These are phyloP conservation scores for Wallacemonas rigidus DNA, from an alignment of 208 protist species.

Conservation along the genomic window DNA sequence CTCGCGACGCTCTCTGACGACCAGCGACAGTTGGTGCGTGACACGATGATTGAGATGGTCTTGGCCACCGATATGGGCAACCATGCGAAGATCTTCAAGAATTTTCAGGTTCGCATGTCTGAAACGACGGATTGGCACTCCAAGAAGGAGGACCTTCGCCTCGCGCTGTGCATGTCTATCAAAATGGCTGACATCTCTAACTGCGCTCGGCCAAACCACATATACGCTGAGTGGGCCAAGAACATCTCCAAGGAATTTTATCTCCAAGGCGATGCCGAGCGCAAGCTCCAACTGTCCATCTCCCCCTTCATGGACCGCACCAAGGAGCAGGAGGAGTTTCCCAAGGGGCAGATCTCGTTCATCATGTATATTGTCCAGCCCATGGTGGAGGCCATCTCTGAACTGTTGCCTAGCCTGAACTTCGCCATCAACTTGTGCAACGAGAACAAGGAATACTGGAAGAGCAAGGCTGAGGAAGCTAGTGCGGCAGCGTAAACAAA, in stretches of 20 bases:
- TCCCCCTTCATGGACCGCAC: conserved; percentile 94
- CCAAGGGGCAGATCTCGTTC: conserved; percentile 91
- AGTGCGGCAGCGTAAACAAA: neutral
- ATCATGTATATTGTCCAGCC: conserved; percentile 93
- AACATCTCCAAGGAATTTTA: conserved; percentile 94
- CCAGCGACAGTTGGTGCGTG: conserved; percentile 78
- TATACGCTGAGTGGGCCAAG: conserved; percentile 91
- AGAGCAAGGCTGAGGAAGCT: conserved; percentile 43
- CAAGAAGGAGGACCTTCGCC: conserved; percentile 81
- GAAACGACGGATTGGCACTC: conserved; percentile 74
- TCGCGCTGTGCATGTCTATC: conserved; percentile 92
- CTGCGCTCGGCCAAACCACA: conserved; percentile 82
- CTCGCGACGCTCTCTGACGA: conserved; percentile 76
- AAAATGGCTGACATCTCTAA: conserved; percentile 96
- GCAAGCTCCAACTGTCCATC: conserved; percentile 67
- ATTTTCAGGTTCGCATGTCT: conserved; percentile 76
- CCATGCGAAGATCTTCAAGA: conserved; percentile 90
- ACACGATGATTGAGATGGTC: conserved; percentile 92
- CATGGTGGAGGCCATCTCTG: conserved; percentile 85
- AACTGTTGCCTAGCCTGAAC: conserved; percentile 78
- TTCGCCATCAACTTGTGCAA: conserved; percentile 80
- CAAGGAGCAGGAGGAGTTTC: conserved; percentile 79
- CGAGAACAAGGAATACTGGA: conserved; percentile 89
- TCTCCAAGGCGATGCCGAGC: conserved; percentile 92
- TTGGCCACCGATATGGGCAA: conserved; percentile 94